Conservation (phyloP, 371 early-diverging fungal genomes). For the Mucor racemosus region DNA sequence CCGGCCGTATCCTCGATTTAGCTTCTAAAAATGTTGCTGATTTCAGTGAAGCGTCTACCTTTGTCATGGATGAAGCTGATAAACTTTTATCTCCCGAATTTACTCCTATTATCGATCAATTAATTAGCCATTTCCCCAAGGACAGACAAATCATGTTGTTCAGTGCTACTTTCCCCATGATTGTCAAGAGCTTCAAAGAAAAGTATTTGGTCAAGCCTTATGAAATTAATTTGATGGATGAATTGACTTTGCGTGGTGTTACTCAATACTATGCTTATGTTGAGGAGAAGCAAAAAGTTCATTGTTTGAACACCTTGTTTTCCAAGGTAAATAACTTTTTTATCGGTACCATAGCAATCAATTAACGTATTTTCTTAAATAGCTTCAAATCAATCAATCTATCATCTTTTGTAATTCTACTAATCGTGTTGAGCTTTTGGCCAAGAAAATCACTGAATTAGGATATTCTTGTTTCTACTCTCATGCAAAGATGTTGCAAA, state of each 20-base stretch:
- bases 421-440: constrained; percentile 96
- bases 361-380: not conserved
- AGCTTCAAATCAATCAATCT: constrained; percentile 98
- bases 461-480: constrained; percentile 99
- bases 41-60: constrained; percentile 82
- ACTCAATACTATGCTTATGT: constrained; percentile 99
- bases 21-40: constrained; percentile 89
- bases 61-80: constrained; percentile 99
- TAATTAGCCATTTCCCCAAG: constrained; percentile 82
- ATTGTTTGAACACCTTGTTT: constrained; percentile 96
- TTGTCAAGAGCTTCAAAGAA: constrained; percentile 96
- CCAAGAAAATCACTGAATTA: constrained; percentile 97
- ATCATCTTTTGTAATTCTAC: constrained; percentile 99
- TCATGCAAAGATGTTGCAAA: constrained; percentile 97
- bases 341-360: too few species aligned
- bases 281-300: constrained; percentile 97
- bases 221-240: constrained; percentile 99
- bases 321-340: constrained; percentile 68
- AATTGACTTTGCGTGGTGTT: constrained; percentile 95
- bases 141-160: constrained; percentile 96
- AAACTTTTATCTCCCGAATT: constrained; percentile 97
- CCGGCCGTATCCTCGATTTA: constrained; percentile 97
- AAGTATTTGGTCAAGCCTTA: constrained; percentile 93
- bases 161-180: constrained; percentile 98
- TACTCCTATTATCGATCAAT: constrained; percentile 94